A percentile compares a stretch with the other conserved stretches of the same genome.
These are phyloP conservation scores for Petunia secreta DNA, from an alignment of 257 asterid species.

Conservation along the genomic window DNA sequence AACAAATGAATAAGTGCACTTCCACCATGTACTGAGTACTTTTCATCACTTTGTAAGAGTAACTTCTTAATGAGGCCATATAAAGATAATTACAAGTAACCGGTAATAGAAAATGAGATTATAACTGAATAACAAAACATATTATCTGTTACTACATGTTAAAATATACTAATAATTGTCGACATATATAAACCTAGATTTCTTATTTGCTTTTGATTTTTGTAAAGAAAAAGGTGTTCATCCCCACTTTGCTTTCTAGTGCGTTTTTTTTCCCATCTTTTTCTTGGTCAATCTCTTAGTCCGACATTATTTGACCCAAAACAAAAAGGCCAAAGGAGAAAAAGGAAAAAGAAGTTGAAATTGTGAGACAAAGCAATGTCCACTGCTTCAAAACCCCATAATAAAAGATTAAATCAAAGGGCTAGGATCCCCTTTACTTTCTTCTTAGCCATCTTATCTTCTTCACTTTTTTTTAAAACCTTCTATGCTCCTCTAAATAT, in stretches of 20 bases:
- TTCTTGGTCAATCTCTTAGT: constrained; percentile 45
- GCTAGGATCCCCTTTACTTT: constrained; percentile 19
- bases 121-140: no score
- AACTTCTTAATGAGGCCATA: no score
- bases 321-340: background rate
- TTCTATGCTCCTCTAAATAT: background rate
- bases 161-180: no score
- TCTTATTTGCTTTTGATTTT: no score
- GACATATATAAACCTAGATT: no score
- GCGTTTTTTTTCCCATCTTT: constrained; percentile 6
- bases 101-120: no score
- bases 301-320: constrained; percentile 57
- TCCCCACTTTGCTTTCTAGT: constrained; percentile 38
- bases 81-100: no score
- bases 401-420: no score
- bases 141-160: no score
- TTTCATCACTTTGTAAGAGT: background rate
- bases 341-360: background rate
- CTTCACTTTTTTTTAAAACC: background rate
- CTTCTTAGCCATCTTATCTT: background rate
- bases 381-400: background rate
- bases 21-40: constrained; percentile 22
- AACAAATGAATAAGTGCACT: constrained; percentile 33
- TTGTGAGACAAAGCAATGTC: background rate
- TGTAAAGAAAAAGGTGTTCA: background rate